phyloP scores from a whole-genome alignment of 352 stramenopile species.

The Globisporangium nodosum region DNA sequence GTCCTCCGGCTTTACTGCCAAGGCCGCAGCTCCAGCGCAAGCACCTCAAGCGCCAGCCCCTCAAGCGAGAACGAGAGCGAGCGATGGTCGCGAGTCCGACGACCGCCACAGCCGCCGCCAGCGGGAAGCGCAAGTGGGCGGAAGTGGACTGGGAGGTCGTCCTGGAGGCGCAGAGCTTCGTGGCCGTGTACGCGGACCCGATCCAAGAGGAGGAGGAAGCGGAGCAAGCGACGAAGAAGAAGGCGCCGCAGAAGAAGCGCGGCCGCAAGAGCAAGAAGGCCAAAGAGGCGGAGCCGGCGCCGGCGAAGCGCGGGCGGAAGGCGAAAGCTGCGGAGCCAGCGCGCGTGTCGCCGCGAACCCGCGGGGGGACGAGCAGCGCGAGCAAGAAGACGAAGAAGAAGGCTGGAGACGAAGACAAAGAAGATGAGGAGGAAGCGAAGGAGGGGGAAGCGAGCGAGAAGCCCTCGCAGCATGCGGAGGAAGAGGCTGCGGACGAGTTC shows the following conservation, averaged over 20 bases:
- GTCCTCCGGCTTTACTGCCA: not conserved
- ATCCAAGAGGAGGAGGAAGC: not conserved
- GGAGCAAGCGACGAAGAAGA: slow-evolving; percentile 1
- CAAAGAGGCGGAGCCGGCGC: not conserved
- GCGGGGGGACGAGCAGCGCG: not conserved
- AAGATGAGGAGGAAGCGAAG: not conserved
- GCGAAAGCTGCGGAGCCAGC: not conserved
- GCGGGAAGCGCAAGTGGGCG: slow-evolving; percentile 57
- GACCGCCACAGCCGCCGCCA: not conserved
- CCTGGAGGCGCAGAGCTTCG: slow-evolving; percentile 54
- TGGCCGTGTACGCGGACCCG: slow-evolving; percentile 46
- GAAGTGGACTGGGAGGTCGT: slow-evolving; percentile 66
- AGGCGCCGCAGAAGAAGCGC: slow-evolving; percentile 8
- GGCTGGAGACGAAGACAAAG: not conserved
- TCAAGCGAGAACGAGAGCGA: not conserved
- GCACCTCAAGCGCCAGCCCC: not conserved
- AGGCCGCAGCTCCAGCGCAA: not conserved
- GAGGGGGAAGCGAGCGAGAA: slow-evolving; percentile 1
- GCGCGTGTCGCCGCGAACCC: not conserved
- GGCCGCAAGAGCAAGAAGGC: slow-evolving; percentile 6
- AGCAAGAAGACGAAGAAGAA: slow-evolving; percentile 11
- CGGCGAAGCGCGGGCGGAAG: not conserved
- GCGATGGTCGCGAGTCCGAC: not conserved
- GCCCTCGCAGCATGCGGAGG: not conserved
- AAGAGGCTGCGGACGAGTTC: slow-evolving; percentile 28